These are phyloP conservation scores for Aeschynomene evenia DNA, from an alignment of 306 rosid genomes.

Conservation along the genomic window DNA sequence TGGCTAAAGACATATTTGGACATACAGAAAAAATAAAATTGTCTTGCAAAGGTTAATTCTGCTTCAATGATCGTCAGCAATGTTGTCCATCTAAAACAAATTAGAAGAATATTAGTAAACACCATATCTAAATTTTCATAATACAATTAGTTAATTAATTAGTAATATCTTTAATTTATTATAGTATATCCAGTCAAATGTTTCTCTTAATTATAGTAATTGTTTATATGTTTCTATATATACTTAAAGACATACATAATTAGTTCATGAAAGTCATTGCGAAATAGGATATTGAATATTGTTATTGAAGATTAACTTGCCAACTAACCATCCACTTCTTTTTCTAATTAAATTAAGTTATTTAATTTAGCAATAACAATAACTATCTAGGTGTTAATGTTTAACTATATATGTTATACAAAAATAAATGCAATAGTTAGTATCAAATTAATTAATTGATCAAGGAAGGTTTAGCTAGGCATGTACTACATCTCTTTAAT, in stretches of 20 bases:
- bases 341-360: not conserved
- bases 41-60: not conserved
- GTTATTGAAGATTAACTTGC: not conserved
- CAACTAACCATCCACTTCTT: constrained; percentile 13
- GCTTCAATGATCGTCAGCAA: not conserved
- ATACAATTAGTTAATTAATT: not conserved
- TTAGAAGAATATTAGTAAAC: not conserved
- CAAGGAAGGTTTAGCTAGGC: not conserved
- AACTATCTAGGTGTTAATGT: not conserved
- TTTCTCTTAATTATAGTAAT: not conserved
- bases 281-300: not conserved
- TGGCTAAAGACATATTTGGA: not conserved
- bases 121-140: not conserved
- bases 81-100: not conserved
- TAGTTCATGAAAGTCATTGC: not conserved
- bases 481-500: not conserved
- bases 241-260: not conserved
- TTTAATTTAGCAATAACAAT: not conserved
- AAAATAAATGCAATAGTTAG: not conserved
- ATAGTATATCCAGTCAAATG: not conserved
- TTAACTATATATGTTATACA: not conserved
- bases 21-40: not conserved
- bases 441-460: not conserved
- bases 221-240: not conserved
- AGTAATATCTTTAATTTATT: not conserved